Evolutionary conservation across 148 eudicot species (phyloP).

Genomic region (Mesembryanthemum crystallinum): DNA sequence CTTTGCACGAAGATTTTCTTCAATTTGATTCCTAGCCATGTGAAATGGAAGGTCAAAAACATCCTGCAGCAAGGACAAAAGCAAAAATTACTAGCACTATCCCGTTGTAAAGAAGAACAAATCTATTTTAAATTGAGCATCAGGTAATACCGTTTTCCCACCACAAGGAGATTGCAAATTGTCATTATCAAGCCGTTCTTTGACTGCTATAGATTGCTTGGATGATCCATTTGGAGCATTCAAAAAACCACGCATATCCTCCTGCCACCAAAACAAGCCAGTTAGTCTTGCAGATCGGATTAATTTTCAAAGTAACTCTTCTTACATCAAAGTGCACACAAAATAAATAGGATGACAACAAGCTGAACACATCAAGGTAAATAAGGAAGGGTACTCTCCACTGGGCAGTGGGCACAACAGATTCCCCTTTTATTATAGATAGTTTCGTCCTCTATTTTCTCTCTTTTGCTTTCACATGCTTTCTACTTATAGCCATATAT

Average conservation of each 20-base stretch:
- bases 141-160: slow-evolving; percentile 76
- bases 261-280: slow-evolving; percentile 42
- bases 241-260: slow-evolving; percentile 95
- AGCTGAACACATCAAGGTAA: background rate
- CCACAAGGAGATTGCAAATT: slow-evolving; percentile 87
- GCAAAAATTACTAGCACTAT: background rate
- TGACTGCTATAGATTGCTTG: slow-evolving; percentile 53
- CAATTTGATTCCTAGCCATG: slow-evolving; percentile 97
- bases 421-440: background rate
- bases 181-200: slow-evolving; percentile 57
- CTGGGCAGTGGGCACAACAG: background rate
- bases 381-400: background rate
- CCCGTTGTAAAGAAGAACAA: background rate
- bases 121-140: background rate
- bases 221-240: slow-evolving; percentile 88
- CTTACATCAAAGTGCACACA: background rate
- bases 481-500: background rate
- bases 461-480: background rate
- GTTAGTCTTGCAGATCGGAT: background rate
- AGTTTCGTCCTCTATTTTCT: background rate
- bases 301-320: background rate
- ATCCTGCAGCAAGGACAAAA: slow-evolving; percentile 49
- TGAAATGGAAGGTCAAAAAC: slow-evolving; percentile 96
- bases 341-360: background rate
- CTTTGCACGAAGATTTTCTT: slow-evolving; percentile 88